Evolutionary conservation across 257 asterid genomes (phyloP), one percentile per base, ranked within the genome.

Genomic region (Solanum bulbocastanum): DNA sequence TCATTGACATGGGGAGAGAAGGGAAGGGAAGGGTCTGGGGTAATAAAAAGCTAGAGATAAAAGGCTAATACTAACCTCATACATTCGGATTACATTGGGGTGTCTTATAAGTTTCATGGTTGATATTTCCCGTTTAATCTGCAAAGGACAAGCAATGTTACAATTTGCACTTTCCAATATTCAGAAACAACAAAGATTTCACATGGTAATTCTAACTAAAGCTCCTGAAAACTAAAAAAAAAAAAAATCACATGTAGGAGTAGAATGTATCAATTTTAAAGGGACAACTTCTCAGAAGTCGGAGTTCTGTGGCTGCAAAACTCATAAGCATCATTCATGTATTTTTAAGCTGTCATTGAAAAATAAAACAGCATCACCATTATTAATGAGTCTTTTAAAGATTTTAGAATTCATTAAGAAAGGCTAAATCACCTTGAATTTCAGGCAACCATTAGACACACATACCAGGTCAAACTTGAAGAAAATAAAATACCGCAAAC

Each of bases 81-180:
- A 92, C 99, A 96, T 94, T 73, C 98, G 96, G 81, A 96, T 95
- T 89, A 95, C 99, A 91, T 96, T 94, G 22, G 99, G 99, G 87
- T 96, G 99, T 91, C 96, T 90, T 87, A 96, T 93, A 81, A 96
- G 84, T 90, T 96, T 96, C 99, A 96, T 96, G 87, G 99, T 96
- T 79, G 98, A 95, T 33, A 96, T 95, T 93, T 96, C 99, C 12
- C 98, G 96, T 90, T 95, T 96, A 89, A 96, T 95, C 99, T 96
- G 97, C 93, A 91, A 60, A 82, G 86, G 86, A 52, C 32, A 82
- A 10, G 15, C 65, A 82, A 82, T 32, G 30, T 82, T 81, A 81
- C 4, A 82, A 49, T 32, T 74, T 20, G 44, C 44, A 82, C 86
- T 49, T 82, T 5, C 25, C 68, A 82, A 49, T 52, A 52, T 49